These are phyloP conservation scores for Botrytis cinerea DNA, from an alignment of 2,329 filamentous ascomycete genomes.

Conservation along the genomic window DNA sequence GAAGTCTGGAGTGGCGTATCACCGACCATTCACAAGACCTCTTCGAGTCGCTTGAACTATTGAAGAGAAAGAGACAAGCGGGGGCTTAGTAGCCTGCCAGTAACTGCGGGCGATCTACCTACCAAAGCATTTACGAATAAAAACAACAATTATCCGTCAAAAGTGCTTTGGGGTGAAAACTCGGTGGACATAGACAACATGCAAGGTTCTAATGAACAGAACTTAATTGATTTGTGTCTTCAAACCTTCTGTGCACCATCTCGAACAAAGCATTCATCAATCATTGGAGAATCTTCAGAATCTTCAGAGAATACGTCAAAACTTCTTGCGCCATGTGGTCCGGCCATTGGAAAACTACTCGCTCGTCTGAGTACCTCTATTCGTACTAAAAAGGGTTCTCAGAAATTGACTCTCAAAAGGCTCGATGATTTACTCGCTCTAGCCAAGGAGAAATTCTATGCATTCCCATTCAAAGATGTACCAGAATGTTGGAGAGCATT, in stretches of 20 bases:
- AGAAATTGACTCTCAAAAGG: slow-evolving; percentile 40
- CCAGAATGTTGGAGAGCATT: slow-evolving; percentile 68
- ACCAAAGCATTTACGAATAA: neutral
- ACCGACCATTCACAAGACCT: neutral
- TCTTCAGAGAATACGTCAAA: neutral
- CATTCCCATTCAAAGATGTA: slow-evolving; percentile 67
- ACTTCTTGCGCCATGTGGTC: slow-evolving; percentile 26
- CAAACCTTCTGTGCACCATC: neutral
- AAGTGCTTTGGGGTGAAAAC: fast-evolving
- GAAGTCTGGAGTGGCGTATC: neutral
- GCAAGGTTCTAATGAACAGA: neutral
- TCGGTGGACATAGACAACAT: neutral
- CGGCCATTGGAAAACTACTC: slow-evolving; percentile 30
- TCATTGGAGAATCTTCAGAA: neutral
- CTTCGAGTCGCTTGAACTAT: neutral
- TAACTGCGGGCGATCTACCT: neutral
- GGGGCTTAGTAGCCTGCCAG: neutral
- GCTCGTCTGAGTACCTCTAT: slow-evolving; percentile 26
- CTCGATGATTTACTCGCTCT: slow-evolving; percentile 59
- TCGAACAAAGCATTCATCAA: neutral
- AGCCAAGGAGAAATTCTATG: slow-evolving; percentile 67
- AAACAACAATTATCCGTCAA: neutral
- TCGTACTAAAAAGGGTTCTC: slow-evolving; percentile 19
- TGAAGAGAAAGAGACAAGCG: neutral
- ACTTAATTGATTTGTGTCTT: neutral